A percentile compares a stretch with the other conserved stretches of the same genome.
Evolutionary conservation across 495 filamentous ascomycete genomes (phyloP).

Genomic region (Pyronema domesticum): DNA sequence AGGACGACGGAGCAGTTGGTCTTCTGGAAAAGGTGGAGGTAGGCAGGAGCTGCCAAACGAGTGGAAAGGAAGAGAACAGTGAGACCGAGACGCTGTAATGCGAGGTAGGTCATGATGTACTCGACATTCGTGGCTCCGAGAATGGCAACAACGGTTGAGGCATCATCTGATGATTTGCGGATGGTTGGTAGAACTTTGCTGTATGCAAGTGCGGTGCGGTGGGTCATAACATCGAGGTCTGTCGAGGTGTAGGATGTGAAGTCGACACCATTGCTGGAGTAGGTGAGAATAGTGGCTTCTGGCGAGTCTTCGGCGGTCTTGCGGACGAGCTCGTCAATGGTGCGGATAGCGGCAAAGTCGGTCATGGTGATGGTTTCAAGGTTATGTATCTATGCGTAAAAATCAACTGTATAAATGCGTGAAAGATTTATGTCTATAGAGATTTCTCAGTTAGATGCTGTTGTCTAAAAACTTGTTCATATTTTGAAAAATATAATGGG

Average conservation of each 20-base stretch:
- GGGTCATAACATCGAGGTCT: slow-evolving; percentile 13
- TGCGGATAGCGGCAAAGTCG: neutral
- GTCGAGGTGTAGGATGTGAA: slow-evolving; percentile 11
- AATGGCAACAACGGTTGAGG: slow-evolving; percentile 30
- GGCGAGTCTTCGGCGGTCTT: slow-evolving; percentile 1
- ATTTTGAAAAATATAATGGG: too few relatives aligned
- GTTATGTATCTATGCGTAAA: too few relatives aligned
- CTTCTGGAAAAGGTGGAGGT: slow-evolving; percentile 33
- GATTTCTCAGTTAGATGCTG: too few relatives aligned
- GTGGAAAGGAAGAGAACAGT: slow-evolving; percentile 42
- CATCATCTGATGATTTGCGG: slow-evolving; percentile 13
- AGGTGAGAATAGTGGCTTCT: neutral
- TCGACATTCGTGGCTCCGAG: slow-evolving; percentile 38
- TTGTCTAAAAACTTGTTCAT: too few relatives aligned
- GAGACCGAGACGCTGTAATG: slow-evolving; percentile 39
- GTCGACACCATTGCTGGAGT: slow-evolving; percentile 4
- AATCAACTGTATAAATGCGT: too few relatives aligned
- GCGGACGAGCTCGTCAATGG: slow-evolving; percentile 17
- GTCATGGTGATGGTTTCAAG: too few relatives aligned
- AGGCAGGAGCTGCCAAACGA: slow-evolving; percentile 35
- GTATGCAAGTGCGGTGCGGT: slow-evolving; percentile 14
- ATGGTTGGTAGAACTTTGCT: slow-evolving; percentile 5
- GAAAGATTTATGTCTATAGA: too few relatives aligned
- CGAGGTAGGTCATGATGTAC: slow-evolving; percentile 40
- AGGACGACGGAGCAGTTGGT: slow-evolving; percentile 32